Percentiles rank a stretch among this genome's conserved stretches.
These are phyloP conservation scores for Chlamydomonas incerta DNA, from an alignment of 139 green algal genomes.

Conservation along the genomic window DNA sequence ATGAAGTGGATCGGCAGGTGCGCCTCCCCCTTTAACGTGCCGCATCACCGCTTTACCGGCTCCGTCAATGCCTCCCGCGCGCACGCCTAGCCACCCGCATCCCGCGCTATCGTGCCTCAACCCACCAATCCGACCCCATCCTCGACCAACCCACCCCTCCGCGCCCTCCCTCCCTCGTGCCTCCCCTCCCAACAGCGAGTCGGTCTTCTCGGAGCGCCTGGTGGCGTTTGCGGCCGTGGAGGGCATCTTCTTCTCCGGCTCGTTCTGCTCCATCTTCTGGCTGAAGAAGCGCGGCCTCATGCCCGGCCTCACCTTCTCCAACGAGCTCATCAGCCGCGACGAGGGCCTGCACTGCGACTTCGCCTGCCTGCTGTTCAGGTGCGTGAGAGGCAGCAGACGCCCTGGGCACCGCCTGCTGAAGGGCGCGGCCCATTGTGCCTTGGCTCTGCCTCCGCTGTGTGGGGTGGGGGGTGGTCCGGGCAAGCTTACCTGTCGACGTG, in stretches of 20 bases:
- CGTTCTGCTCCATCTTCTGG: constrained; percentile 98
- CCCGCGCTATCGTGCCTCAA: neutral
- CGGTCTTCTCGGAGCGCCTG: constrained; percentile 55
- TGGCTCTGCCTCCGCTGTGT: no score
- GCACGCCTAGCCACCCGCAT: neutral
- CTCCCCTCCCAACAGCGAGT: neutral
- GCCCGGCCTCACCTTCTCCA: constrained; percentile 98
- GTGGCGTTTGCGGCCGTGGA: constrained; percentile 97
- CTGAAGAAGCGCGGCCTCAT: constrained; percentile 99
- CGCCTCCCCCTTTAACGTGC: constrained; percentile 2
- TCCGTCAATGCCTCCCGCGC: no score
- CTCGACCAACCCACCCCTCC: no score
- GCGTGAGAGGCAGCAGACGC: neutral
- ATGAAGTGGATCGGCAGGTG: constrained; percentile 90
- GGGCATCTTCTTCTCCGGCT: constrained; percentile 96
- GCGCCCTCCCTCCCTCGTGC: no score
- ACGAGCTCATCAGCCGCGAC: constrained; percentile 98
- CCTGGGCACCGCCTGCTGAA: no score
- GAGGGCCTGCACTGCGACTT: constrained; percentile 99
- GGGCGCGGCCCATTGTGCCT: no score
- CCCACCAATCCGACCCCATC: neutral
- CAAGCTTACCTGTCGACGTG: no score
- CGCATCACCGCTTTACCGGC: no score
- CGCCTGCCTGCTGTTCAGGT: constrained; percentile 94
- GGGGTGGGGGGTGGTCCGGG: no score